These are phyloP conservation scores for Thielaviopsis musarum DNA, from an alignment of 2,329 filamentous ascomycete genomes.

Conservation along the genomic window DNA sequence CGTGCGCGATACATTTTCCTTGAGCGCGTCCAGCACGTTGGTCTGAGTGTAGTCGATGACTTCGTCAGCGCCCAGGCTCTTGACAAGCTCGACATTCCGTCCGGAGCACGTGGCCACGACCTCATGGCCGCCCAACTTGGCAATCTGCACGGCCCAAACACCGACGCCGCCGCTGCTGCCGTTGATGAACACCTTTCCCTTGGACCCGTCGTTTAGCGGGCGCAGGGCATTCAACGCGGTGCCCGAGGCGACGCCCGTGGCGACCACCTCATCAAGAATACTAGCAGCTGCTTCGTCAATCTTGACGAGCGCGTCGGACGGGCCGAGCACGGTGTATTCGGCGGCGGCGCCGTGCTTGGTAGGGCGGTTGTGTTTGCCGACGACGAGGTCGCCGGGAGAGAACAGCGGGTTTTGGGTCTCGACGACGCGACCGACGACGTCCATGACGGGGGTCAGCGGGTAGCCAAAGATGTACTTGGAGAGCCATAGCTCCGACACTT, in stretches of 20 bases:
- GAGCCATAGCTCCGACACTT: slow-evolving; percentile 21
- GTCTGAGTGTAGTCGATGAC: slow-evolving; percentile 42
- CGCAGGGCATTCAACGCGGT: slow-evolving; percentile 1
- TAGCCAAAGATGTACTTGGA: slow-evolving; percentile 21
- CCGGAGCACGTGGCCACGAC: slow-evolving; percentile 46
- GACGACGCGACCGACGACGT: slow-evolving; percentile 34
- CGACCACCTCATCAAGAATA: slow-evolving; percentile 31
- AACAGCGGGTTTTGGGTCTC: slow-evolving; percentile 18
- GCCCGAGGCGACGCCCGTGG: slow-evolving; percentile 27
- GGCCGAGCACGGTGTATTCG: slow-evolving; percentile 24
- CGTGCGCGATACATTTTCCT: slow-evolving; percentile 23
- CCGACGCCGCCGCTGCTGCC: slow-evolving; percentile 48
- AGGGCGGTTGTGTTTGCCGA: slow-evolving; percentile 21
- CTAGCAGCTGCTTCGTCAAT: slow-evolving; percentile 15
- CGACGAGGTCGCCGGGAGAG: slow-evolving; percentile 25
- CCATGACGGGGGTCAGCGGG: slow-evolving; percentile 30
- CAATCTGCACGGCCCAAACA: slow-evolving; percentile 45
- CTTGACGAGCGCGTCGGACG: slow-evolving; percentile 13
- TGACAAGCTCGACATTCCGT: slow-evolving; percentile 39
- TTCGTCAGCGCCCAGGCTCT: slow-evolving; percentile 44
- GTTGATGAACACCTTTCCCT: slow-evolving; percentile 47
- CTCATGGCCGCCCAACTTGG: slow-evolving; percentile 41
- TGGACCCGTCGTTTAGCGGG: slow-evolving; percentile 4
- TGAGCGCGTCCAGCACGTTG: slow-evolving; percentile 31
- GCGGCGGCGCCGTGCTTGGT: slow-evolving; percentile 25